These are phyloP conservation scores for Salix purpurea DNA, from an alignment of 345 rosid species.

Conservation along the genomic window DNA sequence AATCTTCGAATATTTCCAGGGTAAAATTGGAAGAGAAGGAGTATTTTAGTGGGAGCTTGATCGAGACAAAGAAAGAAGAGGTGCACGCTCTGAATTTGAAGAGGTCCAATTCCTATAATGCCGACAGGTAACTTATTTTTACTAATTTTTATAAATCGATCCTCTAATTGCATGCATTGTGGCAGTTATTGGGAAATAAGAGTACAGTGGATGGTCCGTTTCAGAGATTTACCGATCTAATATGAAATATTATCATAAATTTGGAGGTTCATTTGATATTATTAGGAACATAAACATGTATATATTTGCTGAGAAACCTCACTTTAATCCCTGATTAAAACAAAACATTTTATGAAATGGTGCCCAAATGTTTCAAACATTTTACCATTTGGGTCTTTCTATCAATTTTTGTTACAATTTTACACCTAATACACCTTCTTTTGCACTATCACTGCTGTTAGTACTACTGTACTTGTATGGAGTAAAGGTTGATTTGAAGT, in stretches of 20 bases:
- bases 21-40: conserved; percentile 73
- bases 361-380: too few relatives aligned
- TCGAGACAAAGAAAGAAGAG: conserved; percentile 62
- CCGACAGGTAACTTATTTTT: conserved; percentile 51
- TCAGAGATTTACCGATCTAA: neutral
- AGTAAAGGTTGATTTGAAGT: conserved; percentile 10
- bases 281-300: neutral
- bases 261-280: neutral
- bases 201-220: neutral
- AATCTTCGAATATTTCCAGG: conserved; percentile 38
- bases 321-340: neutral
- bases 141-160: neutral
- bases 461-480: neutral
- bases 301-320: neutral
- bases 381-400: too few relatives aligned
- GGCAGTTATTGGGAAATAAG: neutral
- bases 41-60: conserved; percentile 90
- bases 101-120: conserved; percentile 78
- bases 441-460: neutral
- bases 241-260: neutral
- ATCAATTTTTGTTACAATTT: too few relatives aligned
- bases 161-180: neutral
- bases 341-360: too few relatives aligned
- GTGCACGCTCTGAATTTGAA: conserved; percentile 62
- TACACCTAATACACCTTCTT: too few relatives aligned